A percentile compares a stretch with the other conserved stretches of the same genome.
These are phyloP conservation scores for Rhodotorula sp. DNA, from an alignment of 1,284 basidiomycete species.

Conservation along the genomic window DNA sequence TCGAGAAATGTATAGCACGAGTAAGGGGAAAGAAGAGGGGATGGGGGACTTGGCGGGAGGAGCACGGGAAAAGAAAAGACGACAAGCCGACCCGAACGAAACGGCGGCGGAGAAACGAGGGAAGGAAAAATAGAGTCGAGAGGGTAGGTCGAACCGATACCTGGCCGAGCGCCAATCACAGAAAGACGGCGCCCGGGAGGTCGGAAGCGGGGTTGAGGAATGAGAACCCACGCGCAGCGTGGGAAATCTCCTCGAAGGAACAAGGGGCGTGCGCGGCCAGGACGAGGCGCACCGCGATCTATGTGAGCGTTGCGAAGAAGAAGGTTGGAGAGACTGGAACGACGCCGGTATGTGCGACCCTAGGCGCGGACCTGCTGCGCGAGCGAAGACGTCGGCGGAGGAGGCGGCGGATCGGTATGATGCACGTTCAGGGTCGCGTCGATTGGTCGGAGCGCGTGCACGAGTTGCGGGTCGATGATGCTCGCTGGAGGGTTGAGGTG, in stretches of 20 bases:
- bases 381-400: constrained; percentile 25
- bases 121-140: background rate
- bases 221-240: too few species aligned
- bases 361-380: constrained; percentile 8
- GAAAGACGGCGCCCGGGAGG: background rate
- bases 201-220: too few species aligned
- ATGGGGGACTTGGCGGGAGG: background rate
- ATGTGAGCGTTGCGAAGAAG: background rate
- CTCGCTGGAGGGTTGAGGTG: background rate
- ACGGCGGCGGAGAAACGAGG: background rate
- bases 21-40: background rate
- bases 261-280: background rate
- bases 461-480: constrained; percentile 38
- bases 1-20: background rate
- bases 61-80: background rate
- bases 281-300: background rate
- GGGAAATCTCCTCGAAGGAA: background rate
- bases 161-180: background rate
- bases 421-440: constrained; percentile 32
- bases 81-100: background rate
- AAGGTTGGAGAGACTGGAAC: background rate
- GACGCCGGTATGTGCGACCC: background rate
- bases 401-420: constrained; percentile 37
- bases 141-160: background rate
- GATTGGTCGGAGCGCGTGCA: constrained; percentile 38